Conservation (phyloP, 2,329 filamentous ascomycete species). For the Epichloe festucae region DNA sequence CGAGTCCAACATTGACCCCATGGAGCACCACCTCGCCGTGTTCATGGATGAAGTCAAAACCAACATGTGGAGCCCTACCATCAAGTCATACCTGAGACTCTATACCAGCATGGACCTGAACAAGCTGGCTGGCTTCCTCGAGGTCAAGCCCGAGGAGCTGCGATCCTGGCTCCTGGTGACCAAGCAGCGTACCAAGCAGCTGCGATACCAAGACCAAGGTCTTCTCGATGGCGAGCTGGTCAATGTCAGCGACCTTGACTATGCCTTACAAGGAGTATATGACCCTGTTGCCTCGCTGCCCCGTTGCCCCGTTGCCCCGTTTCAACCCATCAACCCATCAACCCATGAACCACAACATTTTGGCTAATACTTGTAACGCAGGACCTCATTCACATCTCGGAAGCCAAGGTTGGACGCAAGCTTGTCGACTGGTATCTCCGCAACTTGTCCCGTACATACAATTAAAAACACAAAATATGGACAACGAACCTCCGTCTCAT, state of each 20-base stretch:
- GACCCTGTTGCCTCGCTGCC: not conserved
- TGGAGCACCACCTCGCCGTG: slow-evolving; percentile 92
- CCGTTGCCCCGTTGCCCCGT: not conserved
- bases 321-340: too few relatives aligned
- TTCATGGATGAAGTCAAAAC: slow-evolving; percentile 99
- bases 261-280: slow-evolving; percentile 85
- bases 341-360: not conserved
- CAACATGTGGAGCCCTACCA: slow-evolving; percentile 94
- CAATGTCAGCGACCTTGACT: slow-evolving; percentile 91
- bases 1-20: slow-evolving; percentile 85
- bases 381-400: slow-evolving; percentile 97
- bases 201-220: slow-evolving; percentile 80
- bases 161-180: slow-evolving; percentile 89
- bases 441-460: slow-evolving; percentile 93
- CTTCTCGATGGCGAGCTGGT: slow-evolving; percentile 85
- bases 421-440: slow-evolving; percentile 98
- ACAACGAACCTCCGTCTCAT: not conserved
- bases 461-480: slow-evolving; percentile 13
- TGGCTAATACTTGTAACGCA: slow-evolving; percentile 22
- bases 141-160: slow-evolving; percentile 91
- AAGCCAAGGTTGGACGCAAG: slow-evolving; percentile 95
- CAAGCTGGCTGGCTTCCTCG: slow-evolving; percentile 94
- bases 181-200: slow-evolving; percentile 96
- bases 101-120: slow-evolving; percentile 99
- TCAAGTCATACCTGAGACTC: slow-evolving; percentile 96